Percentiles rank a stretch among this genome's conserved stretches.
Conservation (phyloP, 176 grass and related monocot genomes). For the Ampelocalamus luodianensis region DNA sequence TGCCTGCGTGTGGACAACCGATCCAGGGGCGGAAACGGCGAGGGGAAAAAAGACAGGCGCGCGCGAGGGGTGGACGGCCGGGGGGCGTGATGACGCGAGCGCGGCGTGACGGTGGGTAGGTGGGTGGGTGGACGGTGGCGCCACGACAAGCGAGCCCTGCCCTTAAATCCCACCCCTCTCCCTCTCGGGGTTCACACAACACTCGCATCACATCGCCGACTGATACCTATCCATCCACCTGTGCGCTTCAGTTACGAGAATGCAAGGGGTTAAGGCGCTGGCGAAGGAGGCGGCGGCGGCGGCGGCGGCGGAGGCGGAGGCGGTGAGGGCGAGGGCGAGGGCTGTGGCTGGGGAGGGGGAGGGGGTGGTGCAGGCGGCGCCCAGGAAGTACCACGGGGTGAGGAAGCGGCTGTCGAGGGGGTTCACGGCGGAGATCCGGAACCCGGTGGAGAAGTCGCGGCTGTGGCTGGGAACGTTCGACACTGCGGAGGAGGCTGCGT, state of each 20-base stretch:
- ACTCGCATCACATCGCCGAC: neutral
- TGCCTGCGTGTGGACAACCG: too few relatives aligned
- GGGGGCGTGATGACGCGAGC: neutral
- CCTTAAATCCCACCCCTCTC: neutral
- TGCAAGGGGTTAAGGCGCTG: neutral
- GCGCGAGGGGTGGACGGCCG: neutral
- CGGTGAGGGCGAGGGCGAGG: neutral
- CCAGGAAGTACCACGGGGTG: conserved; percentile 24
- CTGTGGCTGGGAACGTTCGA: conserved; percentile 57
- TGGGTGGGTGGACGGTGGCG: neutral
- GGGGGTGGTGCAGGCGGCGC: neutral
- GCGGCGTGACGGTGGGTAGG: neutral
- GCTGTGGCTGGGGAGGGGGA: neutral
- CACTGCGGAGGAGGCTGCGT: conserved; percentile 51
- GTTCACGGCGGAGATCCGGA: conserved; percentile 49
- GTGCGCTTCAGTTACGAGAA: neutral
- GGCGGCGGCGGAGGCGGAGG: neutral
- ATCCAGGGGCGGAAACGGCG: neutral
- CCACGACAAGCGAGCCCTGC: neutral
- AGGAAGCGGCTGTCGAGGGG: conserved; percentile 12
- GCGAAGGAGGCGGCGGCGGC: neutral
- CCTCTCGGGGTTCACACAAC: neutral
- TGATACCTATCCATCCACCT: neutral
- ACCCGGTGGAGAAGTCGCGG: neutral
- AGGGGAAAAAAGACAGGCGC: neutral